phyloP scores from a whole-genome alignment of 2,329 filamentous ascomycete genomes.

The Dryadomyces quercivorus region DNA sequence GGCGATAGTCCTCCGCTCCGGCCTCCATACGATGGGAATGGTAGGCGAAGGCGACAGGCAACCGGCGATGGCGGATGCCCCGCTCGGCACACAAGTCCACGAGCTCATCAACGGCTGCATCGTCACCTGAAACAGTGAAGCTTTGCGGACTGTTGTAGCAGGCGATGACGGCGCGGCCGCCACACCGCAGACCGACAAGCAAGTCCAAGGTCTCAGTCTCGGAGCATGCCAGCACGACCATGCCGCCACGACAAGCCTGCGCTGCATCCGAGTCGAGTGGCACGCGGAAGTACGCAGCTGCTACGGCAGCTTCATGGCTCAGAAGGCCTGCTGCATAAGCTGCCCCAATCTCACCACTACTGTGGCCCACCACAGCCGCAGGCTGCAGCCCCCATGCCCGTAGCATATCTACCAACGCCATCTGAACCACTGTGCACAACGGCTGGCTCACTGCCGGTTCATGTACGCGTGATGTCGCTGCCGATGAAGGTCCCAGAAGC shows the following conservation, averaged over 20 bases:
- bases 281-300: conserved; percentile 32
- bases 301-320: conserved; percentile 26
- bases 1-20: conserved; percentile 12
- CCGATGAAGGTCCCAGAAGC: conserved; percentile 22
- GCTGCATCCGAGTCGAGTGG: conserved; percentile 15
- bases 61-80: conserved; percentile 15
- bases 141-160: conserved; percentile 23
- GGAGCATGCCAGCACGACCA: conserved; percentile 32
- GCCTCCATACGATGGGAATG: conserved; percentile 20
- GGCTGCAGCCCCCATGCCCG: conserved; percentile 20
- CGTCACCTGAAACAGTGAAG: conserved; percentile 22
- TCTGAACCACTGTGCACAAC: conserved; percentile 30
- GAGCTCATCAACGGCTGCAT: conserved; percentile 8
- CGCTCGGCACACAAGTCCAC: conserved; percentile 1
- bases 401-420: conserved; percentile 32
- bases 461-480: conserved; percentile 21
- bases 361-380: conserved; percentile 31
- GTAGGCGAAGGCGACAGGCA: conserved; percentile 21
- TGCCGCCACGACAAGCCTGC: conserved; percentile 22
- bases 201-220: conserved; percentile 22
- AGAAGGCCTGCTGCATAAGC: conserved; percentile 36
- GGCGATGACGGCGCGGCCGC: conserved; percentile 19
- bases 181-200: conserved; percentile 11
- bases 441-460: conserved; percentile 31
- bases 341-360: conserved; percentile 36